Evolutionary conservation across 2,329 filamentous ascomycete genomes (phyloP).

Genomic region (Rutstroemia sp.): DNA sequence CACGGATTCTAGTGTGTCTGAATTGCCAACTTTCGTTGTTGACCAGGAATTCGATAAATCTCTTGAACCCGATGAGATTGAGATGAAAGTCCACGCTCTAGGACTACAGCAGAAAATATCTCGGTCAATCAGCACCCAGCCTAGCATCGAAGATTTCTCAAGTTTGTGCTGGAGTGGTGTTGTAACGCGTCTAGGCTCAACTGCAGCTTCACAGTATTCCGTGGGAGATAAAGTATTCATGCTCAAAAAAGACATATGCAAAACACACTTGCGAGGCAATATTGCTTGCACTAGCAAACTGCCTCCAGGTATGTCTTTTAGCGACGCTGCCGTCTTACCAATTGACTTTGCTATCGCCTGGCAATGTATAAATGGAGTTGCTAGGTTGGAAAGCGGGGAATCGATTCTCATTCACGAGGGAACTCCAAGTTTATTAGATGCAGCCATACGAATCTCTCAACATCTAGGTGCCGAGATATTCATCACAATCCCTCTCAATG

Average conservation of each 20-base stretch:
- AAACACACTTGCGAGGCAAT: background rate
- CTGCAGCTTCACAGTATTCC: background rate
- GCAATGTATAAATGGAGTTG: constrained; percentile 14
- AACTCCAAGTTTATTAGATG: constrained; percentile 27
- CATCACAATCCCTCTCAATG: constrained; percentile 15
- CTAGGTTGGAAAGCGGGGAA: constrained; percentile 16
- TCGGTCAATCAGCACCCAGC: background rate
- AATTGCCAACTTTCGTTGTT: background rate
- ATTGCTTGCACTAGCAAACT: background rate
- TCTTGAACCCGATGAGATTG: background rate
- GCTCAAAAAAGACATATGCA: background rate
- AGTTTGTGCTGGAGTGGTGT: background rate
- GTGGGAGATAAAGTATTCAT: background rate
- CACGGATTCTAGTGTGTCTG: background rate
- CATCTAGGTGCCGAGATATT: constrained; percentile 25
- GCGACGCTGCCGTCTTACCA: constrained; percentile 25
- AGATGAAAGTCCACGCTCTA: background rate
- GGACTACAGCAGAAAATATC: background rate
- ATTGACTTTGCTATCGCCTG: constrained; percentile 16
- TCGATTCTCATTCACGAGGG: constrained; percentile 29
- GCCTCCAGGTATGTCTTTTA: background rate
- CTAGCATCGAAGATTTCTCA: background rate
- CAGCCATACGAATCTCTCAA: constrained; percentile 26
- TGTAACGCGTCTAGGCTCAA: constrained; percentile 12
- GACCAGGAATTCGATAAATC: background rate